Conservation (phyloP, 768 basidiomycete genomes). For the Amanita pallidorosea region DNA sequence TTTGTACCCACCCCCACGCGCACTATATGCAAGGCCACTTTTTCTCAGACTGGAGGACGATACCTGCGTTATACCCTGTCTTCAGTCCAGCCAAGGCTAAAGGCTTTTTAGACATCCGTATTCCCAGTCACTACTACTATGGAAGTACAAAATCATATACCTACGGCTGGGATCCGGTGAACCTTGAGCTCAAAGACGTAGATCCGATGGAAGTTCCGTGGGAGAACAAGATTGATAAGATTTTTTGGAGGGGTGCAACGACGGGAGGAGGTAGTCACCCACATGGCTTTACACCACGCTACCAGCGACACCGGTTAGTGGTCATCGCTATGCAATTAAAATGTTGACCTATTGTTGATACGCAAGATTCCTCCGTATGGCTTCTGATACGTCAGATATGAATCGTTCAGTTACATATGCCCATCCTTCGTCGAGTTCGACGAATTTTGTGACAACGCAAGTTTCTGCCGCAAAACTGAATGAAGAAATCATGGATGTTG, state of each 20-base stretch:
- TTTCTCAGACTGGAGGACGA: constrained; percentile 92
- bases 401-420: constrained; percentile 63
- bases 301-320: constrained; percentile 74
- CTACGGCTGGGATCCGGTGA: constrained; percentile 82
- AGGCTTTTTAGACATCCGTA: constrained; percentile 84
- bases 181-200: constrained; percentile 58
- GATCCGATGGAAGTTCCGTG: constrained; percentile 86
- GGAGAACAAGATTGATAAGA: constrained; percentile 76
- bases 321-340: neutral
- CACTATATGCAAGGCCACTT: constrained; percentile 90
- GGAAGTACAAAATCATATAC: constrained; percentile 74
- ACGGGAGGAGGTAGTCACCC: constrained; percentile 91
- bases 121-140: constrained; percentile 96
- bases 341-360: constrained; percentile 8
- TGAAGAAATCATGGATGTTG: constrained; percentile 74
- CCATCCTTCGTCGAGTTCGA: constrained; percentile 46
- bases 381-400: constrained; percentile 40
- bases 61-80: constrained; percentile 83
- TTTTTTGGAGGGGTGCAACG: constrained; percentile 95
- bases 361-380: constrained; percentile 61
- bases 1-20: constrained; percentile 73
- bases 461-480: constrained; percentile 59
- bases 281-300: constrained; percentile 68
- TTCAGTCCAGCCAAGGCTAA: constrained; percentile 84
- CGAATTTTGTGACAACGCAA: constrained; percentile 49